phyloP scores from a whole-genome alignment of 1,139 yeast species.

The Pichia inconspicua region DNA sequence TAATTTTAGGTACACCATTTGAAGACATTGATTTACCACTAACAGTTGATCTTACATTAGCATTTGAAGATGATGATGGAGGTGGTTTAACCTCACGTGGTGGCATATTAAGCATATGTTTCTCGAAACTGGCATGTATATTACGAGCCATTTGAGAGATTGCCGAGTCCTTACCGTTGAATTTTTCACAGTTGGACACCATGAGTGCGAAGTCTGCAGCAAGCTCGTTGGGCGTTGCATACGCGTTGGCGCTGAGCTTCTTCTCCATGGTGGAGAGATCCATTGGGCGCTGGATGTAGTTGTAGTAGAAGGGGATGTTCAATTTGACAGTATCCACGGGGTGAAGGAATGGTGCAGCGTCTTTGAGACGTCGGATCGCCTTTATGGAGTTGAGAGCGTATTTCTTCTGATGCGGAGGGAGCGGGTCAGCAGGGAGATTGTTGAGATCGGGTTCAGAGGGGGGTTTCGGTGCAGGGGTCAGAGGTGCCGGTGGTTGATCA shows the following conservation, averaged over 20 bases:
- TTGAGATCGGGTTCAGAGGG: conserved; percentile 65
- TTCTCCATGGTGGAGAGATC: conserved; percentile 85
- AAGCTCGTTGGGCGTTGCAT: conserved; percentile 60
- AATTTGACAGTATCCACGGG: conserved; percentile 89
- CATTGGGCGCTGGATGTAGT: conserved; percentile 83
- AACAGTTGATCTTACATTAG: conserved; percentile 9
- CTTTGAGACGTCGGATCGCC: conserved; percentile 83
- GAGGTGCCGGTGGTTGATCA: conserved; percentile 12
- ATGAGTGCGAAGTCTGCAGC: conserved; percentile 77
- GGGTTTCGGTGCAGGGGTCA: conserved; percentile 65
- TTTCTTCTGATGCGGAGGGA: conserved; percentile 80
- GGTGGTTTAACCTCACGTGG: conserved; percentile 56
- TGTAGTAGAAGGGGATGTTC: conserved; percentile 85
- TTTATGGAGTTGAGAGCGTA: conserved; percentile 61
- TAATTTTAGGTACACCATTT: conserved; percentile 42
- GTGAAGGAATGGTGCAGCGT: conserved; percentile 79
- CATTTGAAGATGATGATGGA: neutral
- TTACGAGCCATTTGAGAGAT: conserved; percentile 89
- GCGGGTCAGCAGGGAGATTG: conserved; percentile 58
- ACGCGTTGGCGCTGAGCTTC: conserved; percentile 63
- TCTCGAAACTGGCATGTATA: conserved; percentile 85
- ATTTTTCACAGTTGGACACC: conserved; percentile 72
- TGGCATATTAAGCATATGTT: conserved; percentile 90
- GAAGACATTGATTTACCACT: conserved; percentile 13
- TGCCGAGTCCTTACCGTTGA: conserved; percentile 77